Evolutionary conservation across 345 rosid species (phyloP).

Genomic region (Eucalyptus dawsonii): DNA sequence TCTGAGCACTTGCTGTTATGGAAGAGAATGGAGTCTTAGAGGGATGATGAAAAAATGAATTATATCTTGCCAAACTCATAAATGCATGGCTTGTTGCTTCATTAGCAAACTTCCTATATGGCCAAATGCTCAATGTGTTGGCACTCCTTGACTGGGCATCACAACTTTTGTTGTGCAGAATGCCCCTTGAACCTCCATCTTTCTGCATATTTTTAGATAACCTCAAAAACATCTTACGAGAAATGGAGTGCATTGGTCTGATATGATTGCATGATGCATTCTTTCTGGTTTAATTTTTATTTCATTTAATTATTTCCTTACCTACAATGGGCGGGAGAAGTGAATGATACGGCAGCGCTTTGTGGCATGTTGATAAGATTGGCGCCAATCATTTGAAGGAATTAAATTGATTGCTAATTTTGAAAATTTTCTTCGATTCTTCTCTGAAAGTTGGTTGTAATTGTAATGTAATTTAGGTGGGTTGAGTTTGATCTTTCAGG

Average conservation of each 20-base stretch:
- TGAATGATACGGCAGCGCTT: background rate
- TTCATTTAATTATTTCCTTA: background rate
- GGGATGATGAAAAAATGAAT: background rate
- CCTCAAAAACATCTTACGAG: background rate
- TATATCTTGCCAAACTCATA: background rate
- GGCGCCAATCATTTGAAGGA: background rate
- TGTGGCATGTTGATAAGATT: background rate
- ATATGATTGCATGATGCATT: background rate
- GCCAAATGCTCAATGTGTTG: background rate
- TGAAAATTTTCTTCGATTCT: background rate
- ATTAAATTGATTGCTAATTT: background rate
- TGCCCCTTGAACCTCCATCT: background rate
- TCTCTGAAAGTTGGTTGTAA: background rate
- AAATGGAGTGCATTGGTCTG: background rate
- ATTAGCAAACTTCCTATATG: background rate
- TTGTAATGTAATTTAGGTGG: background rate
- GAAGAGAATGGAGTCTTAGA: background rate
- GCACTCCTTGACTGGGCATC: background rate
- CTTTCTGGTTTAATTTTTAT: background rate
- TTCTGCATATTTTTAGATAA: background rate
- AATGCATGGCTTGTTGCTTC: background rate
- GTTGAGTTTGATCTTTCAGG: background rate
- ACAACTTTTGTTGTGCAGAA: background rate
- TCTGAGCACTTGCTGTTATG: background rate
- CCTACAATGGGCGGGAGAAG: background rate